Evolutionary conservation across 176 grass and related monocot genomes (phyloP), one percentile per base, ranked within the genome.

Genomic region (Rhynchospora breviuscula): DNA sequence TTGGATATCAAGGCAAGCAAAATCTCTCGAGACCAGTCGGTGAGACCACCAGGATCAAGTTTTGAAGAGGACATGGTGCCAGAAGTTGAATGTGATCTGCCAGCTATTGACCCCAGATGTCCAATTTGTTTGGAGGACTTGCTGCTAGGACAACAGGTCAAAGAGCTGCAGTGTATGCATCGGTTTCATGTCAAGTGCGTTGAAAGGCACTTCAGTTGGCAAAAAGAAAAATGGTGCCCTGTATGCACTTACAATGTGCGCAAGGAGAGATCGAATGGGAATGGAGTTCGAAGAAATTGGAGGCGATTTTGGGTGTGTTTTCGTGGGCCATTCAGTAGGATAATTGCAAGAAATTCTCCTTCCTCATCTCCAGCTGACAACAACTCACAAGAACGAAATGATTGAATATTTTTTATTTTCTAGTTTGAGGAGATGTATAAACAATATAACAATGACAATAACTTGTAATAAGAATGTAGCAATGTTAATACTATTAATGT

Each of bases 301-400:
- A 77, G 72, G 49, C 72, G 49, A 29, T 77, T 77, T 54, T 77
- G 72, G 72, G 72, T 31, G 6, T 77, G 72, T 31, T 77, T 77
- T 77, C 49, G 72, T 22, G 49, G 49, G 11, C 23, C 23, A 0
- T 54, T 77, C 23, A 77, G 72, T 56, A 77, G 49, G 72, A 77
- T 77, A 7, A 77, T 54, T 77, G 72, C 72, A 56, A 54, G 72
- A 77, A 77, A 77, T 49, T 77, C 72, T 56, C 49, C 72, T 31
- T 31, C 72, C 5, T 56, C 72, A 31, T 77, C 72, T 77, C 72
- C 72, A 31, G 21, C 49, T 56, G 25, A 54, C 35, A 77, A 54
- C 48, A 56, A 77, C 48, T 9, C 31, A 40, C 64, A 5, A 15
- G 64, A 67, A 7, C 64, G 15, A 18, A 65, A 65, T 12, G 64